Conservation (phyloP, 306 rosid genomes). For the Dicorynia guianensis region DNA sequence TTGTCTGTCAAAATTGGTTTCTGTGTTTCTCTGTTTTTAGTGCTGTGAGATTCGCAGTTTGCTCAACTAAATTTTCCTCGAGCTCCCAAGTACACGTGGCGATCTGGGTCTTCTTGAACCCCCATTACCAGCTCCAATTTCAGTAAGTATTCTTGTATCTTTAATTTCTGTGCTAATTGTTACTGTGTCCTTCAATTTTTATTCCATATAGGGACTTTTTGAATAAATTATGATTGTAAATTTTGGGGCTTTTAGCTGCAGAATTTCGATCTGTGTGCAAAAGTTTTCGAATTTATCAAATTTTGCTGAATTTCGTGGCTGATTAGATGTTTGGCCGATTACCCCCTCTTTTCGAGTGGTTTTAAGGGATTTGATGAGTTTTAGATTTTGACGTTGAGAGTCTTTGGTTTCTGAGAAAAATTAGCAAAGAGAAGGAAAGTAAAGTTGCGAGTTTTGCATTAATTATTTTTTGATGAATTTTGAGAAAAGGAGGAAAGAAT, state of each 20-base stretch:
- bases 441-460: conserved; percentile 5
- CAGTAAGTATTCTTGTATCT: conserved; percentile 56
- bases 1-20: conserved; percentile 49
- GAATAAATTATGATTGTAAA: conserved; percentile 1
- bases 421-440: conserved; percentile 25
- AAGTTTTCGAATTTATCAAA: conserved; percentile 26
- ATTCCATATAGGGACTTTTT: conserved; percentile 1
- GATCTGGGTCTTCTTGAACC: conserved; percentile 78
- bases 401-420: conserved; percentile 29
- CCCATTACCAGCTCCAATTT: conserved; percentile 59
- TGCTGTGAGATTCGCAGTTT: conserved; percentile 58
- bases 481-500: conserved; percentile 2
- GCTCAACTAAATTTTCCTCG: conserved; percentile 63
- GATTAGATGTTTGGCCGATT: conserved; percentile 32
- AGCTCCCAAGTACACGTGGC: conserved; percentile 75
- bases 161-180: neutral
- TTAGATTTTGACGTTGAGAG: conserved; percentile 32
- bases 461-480: conserved; percentile 17
- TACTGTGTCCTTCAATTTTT: neutral
- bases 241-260: conserved; percentile 28
- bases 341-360: neutral
- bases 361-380: conserved; percentile 19
- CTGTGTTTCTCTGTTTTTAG: conserved; percentile 51
- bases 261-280: conserved; percentile 36
- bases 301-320: conserved; percentile 35